These are phyloP conservation scores for Ogataea hybrid DNA, from an alignment of 1,139 yeast genomes.

Conservation along the genomic window DNA sequence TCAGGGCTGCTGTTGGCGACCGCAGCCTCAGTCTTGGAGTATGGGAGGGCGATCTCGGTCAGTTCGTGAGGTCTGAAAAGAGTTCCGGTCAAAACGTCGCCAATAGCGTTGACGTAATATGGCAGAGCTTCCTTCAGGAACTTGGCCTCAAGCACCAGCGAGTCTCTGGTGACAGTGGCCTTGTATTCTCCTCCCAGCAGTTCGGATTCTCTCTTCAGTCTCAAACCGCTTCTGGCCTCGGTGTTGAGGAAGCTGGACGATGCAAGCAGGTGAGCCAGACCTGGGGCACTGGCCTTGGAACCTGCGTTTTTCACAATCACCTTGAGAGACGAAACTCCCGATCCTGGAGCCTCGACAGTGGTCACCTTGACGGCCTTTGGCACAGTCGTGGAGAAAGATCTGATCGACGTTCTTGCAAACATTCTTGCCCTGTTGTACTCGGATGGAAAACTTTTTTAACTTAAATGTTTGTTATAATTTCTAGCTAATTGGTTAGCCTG, in stretches of 20 bases:
- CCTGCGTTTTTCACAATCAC: conserved; percentile 84
- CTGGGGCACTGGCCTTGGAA: conserved; percentile 67
- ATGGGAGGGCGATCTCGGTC: conserved; percentile 77
- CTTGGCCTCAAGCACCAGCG: conserved; percentile 72
- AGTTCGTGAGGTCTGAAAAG: conserved; percentile 82
- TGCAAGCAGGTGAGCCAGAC: conserved; percentile 82
- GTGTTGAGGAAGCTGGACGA: conserved; percentile 87
- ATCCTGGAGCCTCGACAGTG: conserved; percentile 36
- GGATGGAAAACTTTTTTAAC: conserved; percentile 8
- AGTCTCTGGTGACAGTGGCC: conserved; percentile 77
- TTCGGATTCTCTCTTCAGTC: conserved; percentile 94
- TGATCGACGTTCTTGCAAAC: conserved; percentile 26
- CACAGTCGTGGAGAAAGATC: conserved; percentile 48
- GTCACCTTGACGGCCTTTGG: conserved; percentile 41
- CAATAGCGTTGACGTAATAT: conserved; percentile 84
- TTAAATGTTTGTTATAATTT: conserved; percentile 9
- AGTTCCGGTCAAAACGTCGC: conserved; percentile 71
- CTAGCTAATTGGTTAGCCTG: conserved; percentile 10
- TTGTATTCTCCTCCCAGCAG: conserved; percentile 82
- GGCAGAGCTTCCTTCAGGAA: conserved; percentile 90
- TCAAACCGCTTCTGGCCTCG: conserved; percentile 77
- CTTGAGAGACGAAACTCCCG: conserved; percentile 58
- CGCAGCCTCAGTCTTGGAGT: conserved; percentile 57
- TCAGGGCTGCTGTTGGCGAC: conserved; percentile 51
- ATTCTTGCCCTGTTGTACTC: conserved; percentile 16